Base-by-base conservation (phyloP, 139 green algal species). In the Coelastrella sp. region DNA sequence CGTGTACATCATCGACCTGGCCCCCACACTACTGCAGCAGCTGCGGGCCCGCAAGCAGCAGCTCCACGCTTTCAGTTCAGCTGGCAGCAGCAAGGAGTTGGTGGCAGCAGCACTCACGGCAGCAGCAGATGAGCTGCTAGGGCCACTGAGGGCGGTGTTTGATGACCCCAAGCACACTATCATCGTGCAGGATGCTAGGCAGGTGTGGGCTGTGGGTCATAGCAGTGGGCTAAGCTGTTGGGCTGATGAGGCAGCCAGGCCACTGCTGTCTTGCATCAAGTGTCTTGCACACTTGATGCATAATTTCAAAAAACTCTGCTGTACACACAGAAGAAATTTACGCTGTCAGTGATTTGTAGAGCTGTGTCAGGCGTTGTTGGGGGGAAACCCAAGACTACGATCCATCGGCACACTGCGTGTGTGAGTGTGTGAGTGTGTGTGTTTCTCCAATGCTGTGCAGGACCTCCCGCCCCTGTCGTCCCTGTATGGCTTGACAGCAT, bases 1-100 rank as follows among this genome's bases (percentile, higher is more conserved):
- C 5, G 78, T 84, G 57, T 84, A 84, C 56, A 68, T 84, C 2
- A 22, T 84, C 5, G 78, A 84, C 78, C 56, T 84, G 57, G 78
- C 54, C 23, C 71, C 71, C 16, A n/a, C 16, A 14, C 19, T 32
- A 56, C 77, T 32, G 77, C 56, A 68, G 47, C 56, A 60, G 59
- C 32, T 17, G 73, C 73, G 20, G 0, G n/a, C 19, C 20, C 75
- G 23, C 10, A 61, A 56, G 32, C 75, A 61, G 75, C 75, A 81
- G 22, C n/a, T 56, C 14, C 61, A 71, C 14, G 3, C 61, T 13
- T 71, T 71, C 61, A 71, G 61, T 1, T 71, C 61, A 10, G 14
- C 11, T 71, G 61, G 61, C 61, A 71, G 61, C 61, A 71, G 3
- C 61, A 71, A 71, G 61, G 61, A 71, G 3, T 13, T 71, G 61